Percentiles rank a stretch among this genome's conserved stretches.
These are phyloP conservation scores for Hypoxylon sp. DNA, from an alignment of 2,329 filamentous ascomycete species.

Conservation along the genomic window DNA sequence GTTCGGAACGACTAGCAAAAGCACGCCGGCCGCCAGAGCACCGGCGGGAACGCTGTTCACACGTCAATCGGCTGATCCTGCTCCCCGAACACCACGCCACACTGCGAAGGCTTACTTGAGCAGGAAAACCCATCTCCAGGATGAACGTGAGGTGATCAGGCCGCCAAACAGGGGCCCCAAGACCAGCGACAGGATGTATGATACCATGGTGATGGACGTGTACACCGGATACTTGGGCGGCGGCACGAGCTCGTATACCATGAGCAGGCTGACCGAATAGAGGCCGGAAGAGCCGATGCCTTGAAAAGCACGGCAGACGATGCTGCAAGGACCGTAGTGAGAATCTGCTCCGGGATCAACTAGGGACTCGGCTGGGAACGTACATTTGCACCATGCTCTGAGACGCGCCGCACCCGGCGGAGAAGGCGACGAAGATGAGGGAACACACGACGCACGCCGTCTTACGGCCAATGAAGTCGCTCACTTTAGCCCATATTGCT, in stretches of 20 bases:
- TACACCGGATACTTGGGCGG: not conserved
- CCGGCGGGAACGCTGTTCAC: not conserved
- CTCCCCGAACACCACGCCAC: not conserved
- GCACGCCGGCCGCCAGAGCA: not conserved
- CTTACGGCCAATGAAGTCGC: not conserved
- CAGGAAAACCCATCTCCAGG: not conserved
- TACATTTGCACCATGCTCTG: not conserved
- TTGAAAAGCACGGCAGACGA: not conserved
- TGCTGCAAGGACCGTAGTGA: not conserved
- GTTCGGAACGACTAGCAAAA: not conserved
- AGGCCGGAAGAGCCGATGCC: not conserved
- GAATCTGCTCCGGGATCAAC: too few relatives aligned
- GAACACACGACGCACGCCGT: not conserved
- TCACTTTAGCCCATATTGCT: not conserved
- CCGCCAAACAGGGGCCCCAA: not conserved
- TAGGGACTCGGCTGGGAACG: not conserved
- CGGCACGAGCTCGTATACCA: not conserved
- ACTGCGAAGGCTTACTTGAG: not conserved
- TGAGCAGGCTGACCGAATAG: not conserved
- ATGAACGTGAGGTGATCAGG: not conserved
- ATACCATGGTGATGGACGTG: not conserved
- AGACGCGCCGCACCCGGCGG: not conserved
- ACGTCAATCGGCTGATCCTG: too few relatives aligned
- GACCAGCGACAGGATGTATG: too few relatives aligned
- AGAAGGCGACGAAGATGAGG: not conserved